phyloP scores from a whole-genome alignment of 352 stramenopile genomes.

The Achlya hypogyna region DNA sequence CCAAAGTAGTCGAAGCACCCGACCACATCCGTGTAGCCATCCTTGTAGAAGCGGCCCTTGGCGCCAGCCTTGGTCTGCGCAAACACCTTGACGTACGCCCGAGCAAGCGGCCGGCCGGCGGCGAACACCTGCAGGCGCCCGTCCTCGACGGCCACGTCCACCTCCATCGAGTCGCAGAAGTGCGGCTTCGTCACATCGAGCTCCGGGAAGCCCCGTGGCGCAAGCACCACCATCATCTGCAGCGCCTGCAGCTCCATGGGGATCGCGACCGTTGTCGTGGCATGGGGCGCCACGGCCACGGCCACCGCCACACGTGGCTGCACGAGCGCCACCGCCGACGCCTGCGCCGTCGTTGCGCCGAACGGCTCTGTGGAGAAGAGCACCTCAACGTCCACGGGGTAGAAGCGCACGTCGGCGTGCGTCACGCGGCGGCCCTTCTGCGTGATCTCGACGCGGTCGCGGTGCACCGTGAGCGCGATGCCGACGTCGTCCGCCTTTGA shows the following conservation, averaged over 20 bases:
- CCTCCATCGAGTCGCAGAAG: slow-evolving; percentile 11
- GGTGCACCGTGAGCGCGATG: slow-evolving; percentile 27
- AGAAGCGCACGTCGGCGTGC: slow-evolving; percentile 38
- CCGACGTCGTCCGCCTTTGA: slow-evolving; percentile 2
- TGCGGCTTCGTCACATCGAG: slow-evolving; percentile 3
- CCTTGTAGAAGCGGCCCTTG: slow-evolving; percentile 57
- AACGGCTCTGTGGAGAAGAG: slow-evolving; percentile 62
- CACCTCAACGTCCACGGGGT: slow-evolving; percentile 55
- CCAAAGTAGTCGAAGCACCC: slow-evolving; percentile 65
- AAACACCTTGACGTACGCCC: slow-evolving; percentile 70
- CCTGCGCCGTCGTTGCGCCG: slow-evolving; percentile 31
- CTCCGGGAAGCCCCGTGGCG: neutral
- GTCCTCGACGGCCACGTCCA: slow-evolving; percentile 19
- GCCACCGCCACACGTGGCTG: slow-evolving; percentile 32
- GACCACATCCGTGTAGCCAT: slow-evolving; percentile 69
- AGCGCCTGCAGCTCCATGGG: slow-evolving; percentile 24
- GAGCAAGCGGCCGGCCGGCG: slow-evolving; percentile 28
- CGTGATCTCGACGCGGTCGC: slow-evolving; percentile 24
- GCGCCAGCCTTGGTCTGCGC: slow-evolving; percentile 25
- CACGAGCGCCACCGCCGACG: slow-evolving; percentile 37
- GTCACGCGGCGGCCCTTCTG: slow-evolving; percentile 26
- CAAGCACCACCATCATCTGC: slow-evolving; percentile 37
- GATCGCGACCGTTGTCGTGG: slow-evolving; percentile 24
- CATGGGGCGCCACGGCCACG: slow-evolving; percentile 24
- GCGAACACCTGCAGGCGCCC: slow-evolving; percentile 48